phyloP scores from a whole-genome alignment of 73 alveolate genomes.

The Tetrahymena malaccensis region DNA sequence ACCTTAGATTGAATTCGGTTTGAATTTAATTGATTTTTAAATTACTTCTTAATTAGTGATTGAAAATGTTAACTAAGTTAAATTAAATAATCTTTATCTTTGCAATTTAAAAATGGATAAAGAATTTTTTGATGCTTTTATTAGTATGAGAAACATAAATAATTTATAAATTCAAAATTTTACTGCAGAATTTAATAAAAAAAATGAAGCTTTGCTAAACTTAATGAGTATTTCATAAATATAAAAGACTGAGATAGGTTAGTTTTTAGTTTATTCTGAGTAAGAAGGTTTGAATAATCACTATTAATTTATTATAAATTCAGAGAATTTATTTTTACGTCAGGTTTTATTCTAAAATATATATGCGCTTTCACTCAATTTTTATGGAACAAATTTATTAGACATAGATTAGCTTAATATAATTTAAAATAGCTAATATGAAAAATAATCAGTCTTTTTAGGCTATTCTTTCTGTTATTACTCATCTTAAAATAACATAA shows the following conservation, averaged over 20 bases:
- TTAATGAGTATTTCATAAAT: too few species aligned
- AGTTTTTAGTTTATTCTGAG: not conserved
- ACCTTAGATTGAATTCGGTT: not conserved
- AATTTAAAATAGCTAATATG: not conserved
- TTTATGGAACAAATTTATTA: not conserved
- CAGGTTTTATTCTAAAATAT: too few species aligned
- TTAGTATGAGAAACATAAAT: not conserved
- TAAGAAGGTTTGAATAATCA: not conserved
- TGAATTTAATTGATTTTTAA: too few species aligned
- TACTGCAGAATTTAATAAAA: not conserved
- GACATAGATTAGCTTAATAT: not conserved
- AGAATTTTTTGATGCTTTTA: too few species aligned
- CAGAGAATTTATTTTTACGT: not conserved
- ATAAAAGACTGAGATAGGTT: not conserved
- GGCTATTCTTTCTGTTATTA: not conserved
- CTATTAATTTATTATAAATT: too few species aligned
- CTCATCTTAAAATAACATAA: not conserved
- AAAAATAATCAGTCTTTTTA: not conserved
- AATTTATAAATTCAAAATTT: too few species aligned
- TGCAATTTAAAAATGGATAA: too few species aligned
- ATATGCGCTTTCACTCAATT: not conserved
- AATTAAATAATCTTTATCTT: not conserved
- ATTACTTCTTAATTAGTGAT: not conserved
- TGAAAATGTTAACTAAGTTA: not conserved
- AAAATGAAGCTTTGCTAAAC: not conserved